Base-by-base conservation (phyloP, 768 basidiomycete genomes). In the Suillus plorans region DNA sequence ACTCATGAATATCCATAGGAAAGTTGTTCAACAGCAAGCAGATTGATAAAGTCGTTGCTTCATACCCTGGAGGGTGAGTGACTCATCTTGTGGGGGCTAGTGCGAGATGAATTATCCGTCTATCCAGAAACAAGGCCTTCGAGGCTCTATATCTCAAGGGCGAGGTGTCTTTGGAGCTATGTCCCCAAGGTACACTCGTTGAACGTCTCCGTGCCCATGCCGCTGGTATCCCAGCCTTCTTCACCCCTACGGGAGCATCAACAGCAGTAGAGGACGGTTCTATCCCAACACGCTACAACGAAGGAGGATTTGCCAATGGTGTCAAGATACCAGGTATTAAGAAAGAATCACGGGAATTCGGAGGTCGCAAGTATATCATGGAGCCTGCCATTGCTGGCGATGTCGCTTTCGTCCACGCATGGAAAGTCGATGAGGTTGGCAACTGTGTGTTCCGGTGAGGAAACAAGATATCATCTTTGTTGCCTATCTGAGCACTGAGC, bases 181-280 rank as follows among this genome's bases (percentile, higher is more conserved):
- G 93, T 34, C 95, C 95, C 4, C 95, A 97, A 78, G 95, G 94
- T 12, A 95, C 94, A 16, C 86, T 97, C 52, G 88, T 90, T 18
- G 95, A 95, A 72, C 89, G 94, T 64, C 82, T 95, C 66, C 89
- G 94, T 42, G 91, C 95, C 8, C 91, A 93, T 64, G 94, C 93
- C 10, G 91, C 93, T 13, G 95, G 95, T 60, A 94, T 95, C 65
- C 94, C 95, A 20, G 94, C 90, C n/a, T 95, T 97, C 81, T 96
- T 82, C 77, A 97, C 93, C 6, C 95, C 94, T 18, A 95, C 94
- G 0, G 95, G 95, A 18, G 92, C 92, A 9, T 85, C 85, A 25
- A 95, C 94, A 22, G 92, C 92, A 3, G 85, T 94, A 3, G 91
- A 95, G 75, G 79, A 87, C 56, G 94, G 94, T 2, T 76, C 83